These are phyloP conservation scores for Ceriops tagal DNA, from an alignment of 345 rosid species.

Conservation along the genomic window DNA sequence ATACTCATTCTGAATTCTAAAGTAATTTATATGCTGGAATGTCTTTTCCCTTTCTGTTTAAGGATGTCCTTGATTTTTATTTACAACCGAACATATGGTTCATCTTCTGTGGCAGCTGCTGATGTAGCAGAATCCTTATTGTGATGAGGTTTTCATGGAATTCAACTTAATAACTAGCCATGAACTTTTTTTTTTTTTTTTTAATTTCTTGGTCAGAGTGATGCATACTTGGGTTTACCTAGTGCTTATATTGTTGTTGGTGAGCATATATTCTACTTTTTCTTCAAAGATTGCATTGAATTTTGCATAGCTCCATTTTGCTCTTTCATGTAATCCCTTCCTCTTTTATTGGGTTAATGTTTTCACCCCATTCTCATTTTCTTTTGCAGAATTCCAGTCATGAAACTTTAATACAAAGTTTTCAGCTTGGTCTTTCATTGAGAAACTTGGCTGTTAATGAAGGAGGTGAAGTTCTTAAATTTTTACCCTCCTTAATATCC, in stretches of 20 bases:
- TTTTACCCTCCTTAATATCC: neutral
- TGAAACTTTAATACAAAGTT: constrained; percentile 71
- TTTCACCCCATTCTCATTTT: constrained; percentile 10
- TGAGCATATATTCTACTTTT: neutral
- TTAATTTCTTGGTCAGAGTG: neutral
- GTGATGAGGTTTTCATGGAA: neutral
- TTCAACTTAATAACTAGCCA: neutral
- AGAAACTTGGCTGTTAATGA: constrained; percentile 65
- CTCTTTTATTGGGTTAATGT: constrained; percentile 1
- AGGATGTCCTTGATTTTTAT: neutral
- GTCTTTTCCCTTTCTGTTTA: neutral
- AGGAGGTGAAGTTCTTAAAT: constrained; percentile 54
- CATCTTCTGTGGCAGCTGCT: neutral
- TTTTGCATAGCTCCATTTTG: constrained; percentile 5
- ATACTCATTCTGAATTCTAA: neutral
- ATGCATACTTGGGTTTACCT: neutral
- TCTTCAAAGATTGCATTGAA: neutral
- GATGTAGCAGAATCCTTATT: neutral
- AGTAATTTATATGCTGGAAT: neutral
- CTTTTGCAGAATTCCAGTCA: constrained; percentile 75
- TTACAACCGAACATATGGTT: neutral
- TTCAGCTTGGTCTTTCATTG: constrained; percentile 90
- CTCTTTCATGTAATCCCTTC: neutral
- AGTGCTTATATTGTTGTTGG: neutral
- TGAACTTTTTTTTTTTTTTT: constrained; percentile 1